These are phyloP conservation scores for Glycine latifolia DNA, from an alignment of 306 rosid genomes.

Conservation along the genomic window DNA sequence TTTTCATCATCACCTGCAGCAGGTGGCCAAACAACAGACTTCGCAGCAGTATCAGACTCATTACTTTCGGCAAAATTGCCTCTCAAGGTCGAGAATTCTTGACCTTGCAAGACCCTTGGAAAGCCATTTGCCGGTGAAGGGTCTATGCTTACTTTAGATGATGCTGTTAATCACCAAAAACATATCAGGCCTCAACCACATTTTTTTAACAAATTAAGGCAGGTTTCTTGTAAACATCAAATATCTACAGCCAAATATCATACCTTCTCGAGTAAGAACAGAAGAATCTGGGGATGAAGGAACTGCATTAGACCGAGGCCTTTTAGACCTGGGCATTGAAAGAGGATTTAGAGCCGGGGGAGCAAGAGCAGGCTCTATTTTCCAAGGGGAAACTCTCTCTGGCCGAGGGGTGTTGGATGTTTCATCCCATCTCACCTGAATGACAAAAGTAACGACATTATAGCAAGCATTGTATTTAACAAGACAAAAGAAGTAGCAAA, in stretches of 20 bases:
- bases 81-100: constrained; percentile 82
- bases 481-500: constrained; percentile 4
- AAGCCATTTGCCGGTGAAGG: constrained; percentile 68
- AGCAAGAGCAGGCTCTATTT: constrained; percentile 91
- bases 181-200: constrained; percentile 14
- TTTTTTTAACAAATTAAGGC: background rate
- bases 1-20: constrained; percentile 70
- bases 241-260: background rate
- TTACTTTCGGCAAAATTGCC: constrained; percentile 70
- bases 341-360: constrained; percentile 82
- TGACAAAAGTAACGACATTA: constrained; percentile 24
- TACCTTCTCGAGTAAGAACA: constrained; percentile 83
- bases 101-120: constrained; percentile 98
- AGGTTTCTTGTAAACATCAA: background rate
- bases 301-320: constrained; percentile 71
- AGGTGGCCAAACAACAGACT: constrained; percentile 68
- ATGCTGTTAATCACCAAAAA: constrained; percentile 45
- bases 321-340: constrained; percentile 76
- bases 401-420: constrained; percentile 82
- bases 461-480: constrained; percentile 1
- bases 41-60: constrained; percentile 65
- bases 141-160: constrained; percentile 70
- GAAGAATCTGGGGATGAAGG: constrained; percentile 82
- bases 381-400: constrained; percentile 94
- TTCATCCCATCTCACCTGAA: constrained; percentile 97